Percentiles rank a stretch among this genome's conserved stretches.
Conservation (phyloP, 1,284 basidiomycete genomes). For the Tremellales sp. region DNA sequence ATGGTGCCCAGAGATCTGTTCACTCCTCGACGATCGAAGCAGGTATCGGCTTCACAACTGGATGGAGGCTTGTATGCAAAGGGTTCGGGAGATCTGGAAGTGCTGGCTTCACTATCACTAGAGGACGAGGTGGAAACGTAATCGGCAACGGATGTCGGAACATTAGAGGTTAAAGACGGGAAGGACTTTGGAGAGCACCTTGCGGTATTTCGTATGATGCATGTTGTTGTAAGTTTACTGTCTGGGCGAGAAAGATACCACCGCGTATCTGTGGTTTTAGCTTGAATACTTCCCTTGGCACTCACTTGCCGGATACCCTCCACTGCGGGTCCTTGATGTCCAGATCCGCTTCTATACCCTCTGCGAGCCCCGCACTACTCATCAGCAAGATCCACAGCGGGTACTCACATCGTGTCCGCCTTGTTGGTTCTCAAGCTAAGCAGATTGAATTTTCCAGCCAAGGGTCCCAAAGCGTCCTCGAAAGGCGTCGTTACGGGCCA, state of each 20-base stretch:
- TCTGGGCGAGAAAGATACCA: slow-evolving; percentile 35
- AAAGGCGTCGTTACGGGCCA: slow-evolving; percentile 86
- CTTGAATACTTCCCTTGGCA: slow-evolving; percentile 5
- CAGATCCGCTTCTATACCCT: slow-evolving; percentile 37
- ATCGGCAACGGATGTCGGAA: no score
- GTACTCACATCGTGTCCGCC: slow-evolving; percentile 72
- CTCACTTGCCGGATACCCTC: slow-evolving; percentile 47
- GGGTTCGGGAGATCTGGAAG: no score
- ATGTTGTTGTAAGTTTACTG: no score
- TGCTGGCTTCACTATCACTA: no score
- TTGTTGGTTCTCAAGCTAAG: slow-evolving; percentile 90
- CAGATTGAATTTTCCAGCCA: slow-evolving; percentile 73
- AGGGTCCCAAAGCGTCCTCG: slow-evolving; percentile 69
- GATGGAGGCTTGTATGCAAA: slow-evolving; percentile 24
- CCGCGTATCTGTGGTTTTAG: slow-evolving; percentile 32
- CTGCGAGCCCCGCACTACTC: slow-evolving; percentile 37
- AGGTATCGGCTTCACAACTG: slow-evolving; percentile 19
- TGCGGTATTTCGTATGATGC: no score
- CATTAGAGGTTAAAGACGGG: no score
- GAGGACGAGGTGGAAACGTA: no score
- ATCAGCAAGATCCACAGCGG: background rate
- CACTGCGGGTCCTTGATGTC: slow-evolving; percentile 38
- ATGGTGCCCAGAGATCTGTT: slow-evolving; percentile 6
- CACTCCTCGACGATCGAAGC: slow-evolving; percentile 18
- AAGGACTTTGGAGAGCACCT: no score